Percentiles rank a stretch among this genome's conserved stretches.
Evolutionary conservation across 345 rosid species (phyloP).

Genomic region (Camelina hispida): DNA sequence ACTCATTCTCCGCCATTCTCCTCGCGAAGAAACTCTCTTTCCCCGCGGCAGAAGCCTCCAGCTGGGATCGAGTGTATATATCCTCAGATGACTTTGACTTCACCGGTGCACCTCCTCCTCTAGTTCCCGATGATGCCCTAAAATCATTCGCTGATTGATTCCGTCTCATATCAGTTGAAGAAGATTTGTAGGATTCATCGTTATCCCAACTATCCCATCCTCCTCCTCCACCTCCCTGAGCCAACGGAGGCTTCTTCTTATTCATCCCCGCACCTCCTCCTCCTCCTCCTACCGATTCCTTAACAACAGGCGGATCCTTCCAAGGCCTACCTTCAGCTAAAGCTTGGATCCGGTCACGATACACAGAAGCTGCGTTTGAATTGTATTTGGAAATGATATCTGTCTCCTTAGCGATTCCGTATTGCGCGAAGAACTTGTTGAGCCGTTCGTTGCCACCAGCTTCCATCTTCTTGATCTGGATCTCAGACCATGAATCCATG

Average conservation of each 20-base stretch:
- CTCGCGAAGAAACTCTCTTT: slow-evolving; percentile 83
- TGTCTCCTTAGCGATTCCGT: slow-evolving; percentile 81
- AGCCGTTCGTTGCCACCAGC: slow-evolving; percentile 86
- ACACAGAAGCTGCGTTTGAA: slow-evolving; percentile 77
- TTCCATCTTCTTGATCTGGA: slow-evolving; percentile 99
- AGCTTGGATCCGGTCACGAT: slow-evolving; percentile 87
- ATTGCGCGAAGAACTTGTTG: slow-evolving; percentile 72
- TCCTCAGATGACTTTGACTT: slow-evolving; percentile 85
- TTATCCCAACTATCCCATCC: slow-evolving; percentile 97
- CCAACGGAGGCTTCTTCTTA: slow-evolving; percentile 59
- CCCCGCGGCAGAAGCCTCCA: slow-evolving; percentile 87
- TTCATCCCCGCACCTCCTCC: slow-evolving; percentile 38
- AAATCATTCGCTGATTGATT: slow-evolving; percentile 80
- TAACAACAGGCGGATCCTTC: slow-evolving; percentile 83
- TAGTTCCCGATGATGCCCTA: slow-evolving; percentile 47
- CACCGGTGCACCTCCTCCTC: slow-evolving; percentile 48
- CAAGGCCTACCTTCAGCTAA: slow-evolving; percentile 83
- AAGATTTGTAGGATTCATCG: slow-evolving; percentile 60
- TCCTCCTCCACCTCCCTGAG: slow-evolving; percentile 49
- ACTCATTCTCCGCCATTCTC: slow-evolving; percentile 76
- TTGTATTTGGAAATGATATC: slow-evolving; percentile 82
- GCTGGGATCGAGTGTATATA: slow-evolving; percentile 67
- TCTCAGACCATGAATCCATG: slow-evolving; percentile 98
- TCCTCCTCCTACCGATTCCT: slow-evolving; percentile 53
- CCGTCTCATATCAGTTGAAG: slow-evolving; percentile 72